These are phyloP conservation scores for Cucumis sativus DNA, from an alignment of 306 rosid genomes.

Conservation along the genomic window Cucumber_9930_V3 NC_026661.2:11684001-11684500, in stretches of 20 bases:
- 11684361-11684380: neutral
- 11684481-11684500: neutral
- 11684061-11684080: constrained; percentile 1
- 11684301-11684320: constrained; percentile 33
- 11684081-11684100: neutral
- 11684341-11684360: constrained; percentile 2
- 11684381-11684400: constrained; percentile 38
- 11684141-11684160: neutral
- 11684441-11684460: constrained; percentile 76
- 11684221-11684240: constrained; percentile 33
- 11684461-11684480: constrained; percentile 38
- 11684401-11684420: constrained; percentile 56
- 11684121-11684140: neutral
- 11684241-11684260: constrained; percentile 30
- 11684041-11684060: neutral
- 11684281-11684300: constrained; percentile 59
- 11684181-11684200: neutral
- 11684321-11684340: constrained; percentile 1
- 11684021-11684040: neutral
- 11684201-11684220: neutral
- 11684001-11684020: neutral
- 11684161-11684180: neutral
- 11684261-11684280: constrained; percentile 45
- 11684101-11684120: neutral
- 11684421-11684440: constrained; percentile 41